Base-by-base conservation (phyloP, 2,329 filamentous ascomycete species). In the Aureobasidium lini region DNA sequence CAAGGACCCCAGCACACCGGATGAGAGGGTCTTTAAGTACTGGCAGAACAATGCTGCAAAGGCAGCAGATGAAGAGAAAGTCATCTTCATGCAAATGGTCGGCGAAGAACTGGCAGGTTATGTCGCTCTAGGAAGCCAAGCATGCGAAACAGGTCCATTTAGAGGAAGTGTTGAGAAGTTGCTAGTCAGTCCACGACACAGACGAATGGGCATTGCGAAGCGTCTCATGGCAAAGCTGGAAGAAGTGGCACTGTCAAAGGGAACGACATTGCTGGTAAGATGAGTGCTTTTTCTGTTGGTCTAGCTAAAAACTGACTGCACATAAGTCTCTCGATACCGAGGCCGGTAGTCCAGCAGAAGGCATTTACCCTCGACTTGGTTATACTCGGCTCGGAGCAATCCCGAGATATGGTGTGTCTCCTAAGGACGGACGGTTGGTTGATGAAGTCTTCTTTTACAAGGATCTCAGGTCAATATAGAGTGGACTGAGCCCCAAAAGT, bases 401-500 rank as follows among this genome's bases (percentile, higher is more conserved):
- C 34, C 82, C 82, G 15, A 75, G 75, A 46, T 84, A 80, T 70
- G 77, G 75, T 53, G 71, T 79, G 59, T 79, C 74, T 64, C 80
- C 79, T 16, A 60, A 52, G 29, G 73, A 73, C 10, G 77, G 79
- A 29, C 76, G 75, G 46, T 68, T 81, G 58, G 77, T 76, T 63
- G 78, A 79, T 62, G 79, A 77, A 56, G 76, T 78, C 0, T 82
- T 84, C 64, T 83, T 84, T 65, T 86, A 84, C 69, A 85, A 85
- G 70, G 76, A 82, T 60, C 71, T 86, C 54, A 65, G 42, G 15
- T 57, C 31, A 40, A 44, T 37, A 15, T 54, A 31, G 23, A 13
- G n/a, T 23, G 16, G 39, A 8, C 31, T 28, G 18, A 43, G 31
- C 4, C 6, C 10, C 16, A 18, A 29, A 15, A 10, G 37, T 32